phyloP scores from a whole-genome alignment of 2,329 filamentous ascomycete genomes.

The Sporothrix luriei region DNA sequence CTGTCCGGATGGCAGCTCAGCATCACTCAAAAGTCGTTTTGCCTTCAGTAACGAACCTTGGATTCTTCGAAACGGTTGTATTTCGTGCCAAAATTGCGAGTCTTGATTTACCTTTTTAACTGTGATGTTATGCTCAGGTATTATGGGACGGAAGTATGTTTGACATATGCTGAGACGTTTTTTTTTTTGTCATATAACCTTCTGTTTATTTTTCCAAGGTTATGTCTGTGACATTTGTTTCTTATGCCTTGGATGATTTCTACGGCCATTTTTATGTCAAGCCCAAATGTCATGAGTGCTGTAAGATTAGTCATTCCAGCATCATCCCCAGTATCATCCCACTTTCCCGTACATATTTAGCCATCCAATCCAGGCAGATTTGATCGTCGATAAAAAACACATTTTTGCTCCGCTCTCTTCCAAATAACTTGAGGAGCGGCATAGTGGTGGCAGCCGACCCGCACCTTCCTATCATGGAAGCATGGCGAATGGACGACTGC shows the following conservation, averaged over 20 bases:
- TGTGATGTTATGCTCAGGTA: neutral
- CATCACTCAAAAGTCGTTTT: neutral
- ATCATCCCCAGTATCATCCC: no score
- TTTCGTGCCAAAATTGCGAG: neutral
- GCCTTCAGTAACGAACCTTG: neutral
- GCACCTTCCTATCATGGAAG: constrained; percentile 31
- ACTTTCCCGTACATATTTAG: no score
- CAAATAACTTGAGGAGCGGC: neutral
- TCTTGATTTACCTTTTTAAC: neutral
- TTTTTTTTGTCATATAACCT: neutral
- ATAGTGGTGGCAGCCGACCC: constrained; percentile 15
- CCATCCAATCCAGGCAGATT: no score
- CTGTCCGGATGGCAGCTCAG: neutral
- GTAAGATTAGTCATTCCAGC: no score
- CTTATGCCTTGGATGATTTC: neutral
- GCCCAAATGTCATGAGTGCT: neutral
- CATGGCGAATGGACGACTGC: neutral
- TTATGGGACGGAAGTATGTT: constrained; percentile 16
- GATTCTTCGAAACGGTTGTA: constrained; percentile 1
- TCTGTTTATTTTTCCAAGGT: neutral
- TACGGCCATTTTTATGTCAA: neutral
- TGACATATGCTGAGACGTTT: neutral
- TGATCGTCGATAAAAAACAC: no score
- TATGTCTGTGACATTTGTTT: neutral
- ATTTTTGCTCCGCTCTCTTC: neutral